Evolutionary conservation across 441 rosid species (phyloP), one percentile per base, ranked within the genome.

Genomic region (Geranium incanum): DNA sequence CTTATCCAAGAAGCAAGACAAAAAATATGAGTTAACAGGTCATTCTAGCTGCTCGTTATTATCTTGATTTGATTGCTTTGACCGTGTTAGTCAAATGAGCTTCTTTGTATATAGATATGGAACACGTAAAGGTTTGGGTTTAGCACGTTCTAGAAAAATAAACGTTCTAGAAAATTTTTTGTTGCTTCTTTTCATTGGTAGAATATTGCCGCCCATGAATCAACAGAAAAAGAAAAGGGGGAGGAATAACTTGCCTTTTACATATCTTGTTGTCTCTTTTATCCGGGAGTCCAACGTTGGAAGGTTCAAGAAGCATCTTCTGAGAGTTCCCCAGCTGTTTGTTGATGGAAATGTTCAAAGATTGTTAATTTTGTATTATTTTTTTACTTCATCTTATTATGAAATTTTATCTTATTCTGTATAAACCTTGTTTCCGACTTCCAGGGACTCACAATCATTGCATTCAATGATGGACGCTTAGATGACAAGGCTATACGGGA

Each of bases 381-480:
- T 23, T 23, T 23, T 23, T 23, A 23, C 33, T 23, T 23, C 33
- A 23, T 48, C 15, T 4, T 63, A 1, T 52, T 57, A 5, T 43
- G 41, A 33, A 21, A 65, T 12, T 48, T 68, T 28, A 52, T 60
- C 67, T 55, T 15, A 55, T 16, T 55, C 57, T 5, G 62, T 65
- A 23, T 23, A 19, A 45, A 43, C 19, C 43, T n/a, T 69, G 70
- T 70, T 75, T 39, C 76, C 68, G 68, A 39, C 70, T 78, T 65
- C 70, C 78, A 95, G 99, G 99, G 89, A 62, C 93, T 95, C 55
- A 75, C 97, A 55, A 81, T 95, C 74, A 81, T 95, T 88, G 99
- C 96, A 66, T 95, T 95, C 81, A 91, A 89, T 76, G 43, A 84
- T 75, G 81, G 81, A 4, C 19, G 62, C 33, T 77, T 92, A 73